Evolutionary conservation across 164 flowering plant species (phyloP).

Genomic region (Tinospora cordifolia): DNA sequence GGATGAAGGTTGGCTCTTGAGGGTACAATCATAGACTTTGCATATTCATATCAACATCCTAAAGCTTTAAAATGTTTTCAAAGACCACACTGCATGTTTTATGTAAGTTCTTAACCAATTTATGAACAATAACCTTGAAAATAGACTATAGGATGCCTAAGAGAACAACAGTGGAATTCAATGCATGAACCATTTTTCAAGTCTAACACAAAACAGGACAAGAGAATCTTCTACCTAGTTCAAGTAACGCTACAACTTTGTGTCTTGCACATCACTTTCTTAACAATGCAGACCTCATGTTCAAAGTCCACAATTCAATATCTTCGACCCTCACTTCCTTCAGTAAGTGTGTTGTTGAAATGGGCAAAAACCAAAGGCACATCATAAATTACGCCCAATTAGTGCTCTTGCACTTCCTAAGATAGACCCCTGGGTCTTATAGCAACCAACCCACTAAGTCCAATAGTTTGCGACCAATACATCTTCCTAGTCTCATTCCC

Average conservation of each 20-base stretch:
- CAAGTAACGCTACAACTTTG: background rate
- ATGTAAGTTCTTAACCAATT: background rate
- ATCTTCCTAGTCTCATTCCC: too few relatives aligned
- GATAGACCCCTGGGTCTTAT: too few relatives aligned
- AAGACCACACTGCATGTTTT: background rate
- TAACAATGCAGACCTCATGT: too few relatives aligned
- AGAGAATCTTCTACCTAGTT: background rate
- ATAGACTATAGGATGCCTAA: background rate
- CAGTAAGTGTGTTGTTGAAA: background rate
- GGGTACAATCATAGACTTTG: background rate
- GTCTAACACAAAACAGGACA: background rate
- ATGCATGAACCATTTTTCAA: background rate
- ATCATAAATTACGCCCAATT: too few relatives aligned
- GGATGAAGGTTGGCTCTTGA: background rate
- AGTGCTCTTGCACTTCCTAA: too few relatives aligned
- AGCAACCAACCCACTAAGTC: too few relatives aligned
- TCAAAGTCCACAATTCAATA: too few relatives aligned
- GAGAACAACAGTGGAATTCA: background rate
- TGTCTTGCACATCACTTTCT: background rate
- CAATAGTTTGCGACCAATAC: too few relatives aligned
- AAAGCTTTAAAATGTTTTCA: background rate
- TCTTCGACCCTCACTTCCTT: background rate
- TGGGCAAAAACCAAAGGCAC: too few relatives aligned
- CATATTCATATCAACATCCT: background rate
- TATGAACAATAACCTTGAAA: background rate